Percentiles rank a stretch among this genome's conserved stretches.
Evolutionary conservation across 805 yeast species (phyloP).

Genomic region (Saccharomycopsis sp.): DNA sequence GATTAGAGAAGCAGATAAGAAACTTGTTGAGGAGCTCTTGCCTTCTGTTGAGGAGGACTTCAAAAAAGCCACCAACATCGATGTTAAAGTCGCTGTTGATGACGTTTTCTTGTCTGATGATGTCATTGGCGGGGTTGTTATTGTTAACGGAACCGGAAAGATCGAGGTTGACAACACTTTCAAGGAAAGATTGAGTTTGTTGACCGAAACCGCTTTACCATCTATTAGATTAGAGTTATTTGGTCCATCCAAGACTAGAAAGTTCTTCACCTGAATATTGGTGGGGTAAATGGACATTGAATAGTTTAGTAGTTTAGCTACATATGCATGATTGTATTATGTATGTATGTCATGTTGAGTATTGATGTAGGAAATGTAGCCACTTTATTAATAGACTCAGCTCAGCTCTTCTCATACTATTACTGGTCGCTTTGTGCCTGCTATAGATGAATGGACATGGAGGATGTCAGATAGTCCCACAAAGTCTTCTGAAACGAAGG

Average conservation of each 20-base stretch:
- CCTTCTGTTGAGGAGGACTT: constrained; percentile 58
- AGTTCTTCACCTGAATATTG: constrained; percentile 44
- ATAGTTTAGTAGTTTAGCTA: not conserved
- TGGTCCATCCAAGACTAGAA: constrained; percentile 79
- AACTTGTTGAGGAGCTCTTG: constrained; percentile 35
- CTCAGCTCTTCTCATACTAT: not conserved
- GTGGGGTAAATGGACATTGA: not conserved
- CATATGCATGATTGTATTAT: not conserved
- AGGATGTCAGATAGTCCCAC: not conserved
- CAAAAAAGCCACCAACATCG: constrained; percentile 52
- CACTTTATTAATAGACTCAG: not conserved
- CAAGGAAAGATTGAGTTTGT: constrained; percentile 83
- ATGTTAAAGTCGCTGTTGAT: constrained; percentile 49
- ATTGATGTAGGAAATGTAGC: no score
- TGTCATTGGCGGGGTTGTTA: constrained; percentile 72
- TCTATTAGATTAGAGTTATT: constrained; percentile 86
- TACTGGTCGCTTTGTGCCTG: not conserved
- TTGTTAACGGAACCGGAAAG: constrained; percentile 66
- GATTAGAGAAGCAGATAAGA: constrained; percentile 62
- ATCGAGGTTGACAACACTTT: constrained; percentile 89
- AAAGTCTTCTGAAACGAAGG: not conserved
- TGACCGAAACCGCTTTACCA: constrained; percentile 83
- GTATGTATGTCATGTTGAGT: no score
- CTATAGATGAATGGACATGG: not conserved
- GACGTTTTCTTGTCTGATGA: constrained; percentile 55